Conservation (phyloP, 1,284 basidiomycete species). For the Anthracocystis walkeri region DNA sequence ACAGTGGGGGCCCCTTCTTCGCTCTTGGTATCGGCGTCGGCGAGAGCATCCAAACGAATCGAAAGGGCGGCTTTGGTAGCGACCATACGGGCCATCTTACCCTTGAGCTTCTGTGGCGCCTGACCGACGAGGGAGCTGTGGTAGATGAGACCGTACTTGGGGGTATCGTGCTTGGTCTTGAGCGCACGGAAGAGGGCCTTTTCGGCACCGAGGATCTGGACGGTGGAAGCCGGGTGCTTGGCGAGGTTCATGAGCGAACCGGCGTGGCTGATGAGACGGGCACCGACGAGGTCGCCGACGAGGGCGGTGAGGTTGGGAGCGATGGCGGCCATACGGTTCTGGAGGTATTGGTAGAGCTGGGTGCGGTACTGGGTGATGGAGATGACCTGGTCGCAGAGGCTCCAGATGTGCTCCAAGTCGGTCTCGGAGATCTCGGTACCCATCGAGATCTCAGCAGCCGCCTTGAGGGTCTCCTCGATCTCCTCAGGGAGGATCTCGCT, state of each 20-base stretch:
- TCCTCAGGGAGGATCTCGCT: slow-evolving; percentile 87
- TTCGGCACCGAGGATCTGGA: slow-evolving; percentile 97
- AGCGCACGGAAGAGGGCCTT: slow-evolving; percentile 97
- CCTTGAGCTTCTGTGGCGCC: slow-evolving; percentile 97
- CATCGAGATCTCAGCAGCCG: slow-evolving; percentile 95
- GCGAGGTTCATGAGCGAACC: slow-evolving; percentile 92
- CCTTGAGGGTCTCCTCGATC: slow-evolving; percentile 86
- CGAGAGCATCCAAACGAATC: slow-evolving; percentile 94
- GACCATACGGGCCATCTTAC: slow-evolving; percentile 99
- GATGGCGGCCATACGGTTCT: slow-evolving; percentile 96
- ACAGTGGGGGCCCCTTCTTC: slow-evolving; percentile 81
- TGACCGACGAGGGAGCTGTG: slow-evolving; percentile 90
- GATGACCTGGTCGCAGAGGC: slow-evolving; percentile 96
- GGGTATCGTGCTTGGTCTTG: slow-evolving; percentile 99
- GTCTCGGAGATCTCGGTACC: slow-evolving; percentile 97
- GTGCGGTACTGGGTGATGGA: slow-evolving; percentile 92
- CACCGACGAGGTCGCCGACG: slow-evolving; percentile 96
- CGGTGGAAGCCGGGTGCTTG: slow-evolving; percentile 96
- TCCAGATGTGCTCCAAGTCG: slow-evolving; percentile 93
- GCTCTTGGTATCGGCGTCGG: slow-evolving; percentile 90
- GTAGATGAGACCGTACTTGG: slow-evolving; percentile 97
- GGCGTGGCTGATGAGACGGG: slow-evolving; percentile 94
- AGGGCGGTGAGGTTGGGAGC: slow-evolving; percentile 96
- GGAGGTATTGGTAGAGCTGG: slow-evolving; percentile 92
- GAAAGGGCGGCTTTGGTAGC: slow-evolving; percentile 91